phyloP scores from a whole-genome alignment of 495 filamentous ascomycete species.

The Tetracladium setigerum region DNA sequence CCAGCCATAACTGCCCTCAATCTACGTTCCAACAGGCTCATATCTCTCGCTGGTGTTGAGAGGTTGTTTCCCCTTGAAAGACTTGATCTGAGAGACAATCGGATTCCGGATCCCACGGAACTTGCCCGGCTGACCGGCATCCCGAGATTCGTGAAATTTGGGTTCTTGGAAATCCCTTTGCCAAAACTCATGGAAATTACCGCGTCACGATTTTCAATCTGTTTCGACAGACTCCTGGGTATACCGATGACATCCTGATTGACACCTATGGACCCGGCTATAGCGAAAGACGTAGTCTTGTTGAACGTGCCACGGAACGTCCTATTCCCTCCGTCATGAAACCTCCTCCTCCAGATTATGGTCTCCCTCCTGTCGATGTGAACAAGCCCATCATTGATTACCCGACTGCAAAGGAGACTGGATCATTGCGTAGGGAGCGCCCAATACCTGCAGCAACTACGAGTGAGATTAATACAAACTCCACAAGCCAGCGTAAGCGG shows the following conservation, averaged over 20 bases:
- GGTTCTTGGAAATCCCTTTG: constrained; percentile 84
- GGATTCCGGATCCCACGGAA: constrained; percentile 81
- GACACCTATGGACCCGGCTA: constrained; percentile 75
- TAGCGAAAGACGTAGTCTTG: constrained; percentile 73
- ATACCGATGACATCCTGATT: constrained; percentile 82
- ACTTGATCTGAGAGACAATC: constrained; percentile 88
- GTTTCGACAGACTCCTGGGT: constrained; percentile 87
- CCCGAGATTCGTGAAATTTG: constrained; percentile 90
- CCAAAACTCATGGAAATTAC: constrained; percentile 76
- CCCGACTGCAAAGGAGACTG: constrained; percentile 28
- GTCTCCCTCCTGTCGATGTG: constrained; percentile 51
- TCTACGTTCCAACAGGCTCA: constrained; percentile 79
- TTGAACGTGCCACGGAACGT: constrained; percentile 72
- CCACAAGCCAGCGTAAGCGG: constrained; percentile 33
- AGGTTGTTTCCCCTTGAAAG: constrained; percentile 80
- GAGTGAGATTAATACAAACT: constrained; percentile 45
- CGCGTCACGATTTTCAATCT: constrained; percentile 91
- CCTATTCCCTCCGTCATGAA: constrained; percentile 70
- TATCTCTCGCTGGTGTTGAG: constrained; percentile 86
- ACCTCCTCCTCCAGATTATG: constrained; percentile 45
- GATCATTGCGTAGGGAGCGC: constrained; percentile 44
- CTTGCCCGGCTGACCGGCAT: constrained; percentile 82
- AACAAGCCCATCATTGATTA: constrained; percentile 55
- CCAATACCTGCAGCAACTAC: constrained; percentile 33
- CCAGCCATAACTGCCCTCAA: constrained; percentile 93